A percentile compares a stretch with the other conserved stretches of the same genome.
Conservation (phyloP, 2,329 filamentous ascomycete species). For the Trichoderma atroviride region DNA sequence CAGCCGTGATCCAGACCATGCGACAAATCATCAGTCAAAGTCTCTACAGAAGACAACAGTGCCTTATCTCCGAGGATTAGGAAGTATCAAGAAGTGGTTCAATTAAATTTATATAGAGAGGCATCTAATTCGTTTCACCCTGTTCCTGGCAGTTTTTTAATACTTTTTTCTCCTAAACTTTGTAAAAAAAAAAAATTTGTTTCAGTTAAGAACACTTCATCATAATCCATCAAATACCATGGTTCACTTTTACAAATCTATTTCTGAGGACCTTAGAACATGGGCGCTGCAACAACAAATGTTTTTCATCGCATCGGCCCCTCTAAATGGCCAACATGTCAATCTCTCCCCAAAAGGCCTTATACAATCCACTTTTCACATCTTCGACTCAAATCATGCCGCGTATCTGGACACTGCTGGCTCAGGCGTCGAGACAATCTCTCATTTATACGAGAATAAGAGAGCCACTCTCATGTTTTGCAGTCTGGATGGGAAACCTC, state of each 20-base stretch:
- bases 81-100: no score
- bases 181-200: no score
- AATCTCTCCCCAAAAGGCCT: neutral
- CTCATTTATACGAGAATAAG: neutral
- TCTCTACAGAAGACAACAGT: no score
- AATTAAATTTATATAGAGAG: no score
- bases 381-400: neutral
- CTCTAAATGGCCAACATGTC: neutral
- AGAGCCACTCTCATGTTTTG: neutral
- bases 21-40: no score
- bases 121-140: no score
- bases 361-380: neutral
- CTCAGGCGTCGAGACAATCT: neutral
- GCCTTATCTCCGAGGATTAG: no score
- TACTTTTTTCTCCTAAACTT: no score
- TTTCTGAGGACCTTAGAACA: neutral
- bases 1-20: no score
- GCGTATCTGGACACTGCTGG: neutral
- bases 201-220: neutral
- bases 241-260: neutral
- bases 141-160: neutral
- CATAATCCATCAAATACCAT: neutral
- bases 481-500: neutral
- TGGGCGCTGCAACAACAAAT: neutral
- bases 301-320: neutral